A percentile compares a stretch with the other conserved stretches of the same genome.
phyloP scores from a whole-genome alignment of 345 rosid species.

The Kandelia obovata region DNA sequence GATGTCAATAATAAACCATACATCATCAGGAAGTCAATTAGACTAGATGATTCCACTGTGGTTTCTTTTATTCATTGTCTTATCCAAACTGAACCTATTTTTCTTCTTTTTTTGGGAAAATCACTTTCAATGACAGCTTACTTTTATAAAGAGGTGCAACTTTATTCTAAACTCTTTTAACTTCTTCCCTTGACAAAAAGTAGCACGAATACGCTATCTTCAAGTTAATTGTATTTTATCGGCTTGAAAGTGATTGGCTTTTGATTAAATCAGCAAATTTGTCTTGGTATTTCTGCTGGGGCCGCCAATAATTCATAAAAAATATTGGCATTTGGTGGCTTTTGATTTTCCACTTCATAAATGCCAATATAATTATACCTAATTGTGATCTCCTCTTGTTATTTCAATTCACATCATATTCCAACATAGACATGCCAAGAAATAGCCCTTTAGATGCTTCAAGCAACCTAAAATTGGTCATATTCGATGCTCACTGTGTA shows the following conservation, averaged over 20 bases:
- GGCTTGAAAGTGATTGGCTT: neutral
- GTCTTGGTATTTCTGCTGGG: neutral
- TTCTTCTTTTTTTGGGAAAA: neutral
- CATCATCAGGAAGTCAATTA: too few relatives aligned
- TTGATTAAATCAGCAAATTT: neutral
- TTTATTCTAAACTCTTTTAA: neutral
- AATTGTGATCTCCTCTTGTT: neutral
- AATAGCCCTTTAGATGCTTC: neutral
- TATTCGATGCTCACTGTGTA: neutral
- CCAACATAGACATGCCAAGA: neutral
- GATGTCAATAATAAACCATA: too few relatives aligned
- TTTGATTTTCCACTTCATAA: neutral
- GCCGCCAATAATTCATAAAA: neutral
- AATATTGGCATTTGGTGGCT: neutral
- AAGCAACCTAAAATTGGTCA: constrained; percentile 1
- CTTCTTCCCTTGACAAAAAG: neutral
- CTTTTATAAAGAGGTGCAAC: neutral
- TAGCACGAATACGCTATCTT: neutral
- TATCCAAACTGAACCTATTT: neutral
- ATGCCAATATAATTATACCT: neutral
- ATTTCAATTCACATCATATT: neutral
- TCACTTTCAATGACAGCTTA: neutral
- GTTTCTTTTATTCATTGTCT: neutral
- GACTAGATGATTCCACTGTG: neutral
- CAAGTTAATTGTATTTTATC: neutral